These are phyloP conservation scores for Talaromyces stipitatus DNA, from an alignment of 495 filamentous ascomycete genomes.

Conservation along the genomic window DNA sequence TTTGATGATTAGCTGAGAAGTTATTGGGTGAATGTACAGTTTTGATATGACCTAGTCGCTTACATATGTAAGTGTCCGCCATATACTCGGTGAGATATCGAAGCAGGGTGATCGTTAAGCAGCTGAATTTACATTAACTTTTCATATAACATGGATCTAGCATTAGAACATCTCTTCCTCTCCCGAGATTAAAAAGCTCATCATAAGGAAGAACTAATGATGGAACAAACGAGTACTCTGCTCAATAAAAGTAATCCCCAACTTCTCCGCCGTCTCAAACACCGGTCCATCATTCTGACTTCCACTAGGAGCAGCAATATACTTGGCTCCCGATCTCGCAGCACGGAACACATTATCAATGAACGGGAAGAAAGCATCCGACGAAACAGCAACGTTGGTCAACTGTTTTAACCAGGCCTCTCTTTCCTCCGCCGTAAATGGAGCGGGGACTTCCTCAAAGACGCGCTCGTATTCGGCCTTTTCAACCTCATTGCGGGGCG, in stretches of 20 bases:
- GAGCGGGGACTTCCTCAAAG: slow-evolving; percentile 83
- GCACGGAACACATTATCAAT: slow-evolving; percentile 95
- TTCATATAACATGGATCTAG: neutral
- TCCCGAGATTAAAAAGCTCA: neutral
- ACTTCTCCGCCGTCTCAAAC: slow-evolving; percentile 86
- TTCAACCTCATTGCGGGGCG: slow-evolving; percentile 68
- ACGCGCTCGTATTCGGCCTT: slow-evolving; percentile 76
- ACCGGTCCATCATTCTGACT: slow-evolving; percentile 89
- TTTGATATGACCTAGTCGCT: too few relatives aligned
- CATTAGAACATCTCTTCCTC: neutral
- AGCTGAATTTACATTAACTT: too few relatives aligned
- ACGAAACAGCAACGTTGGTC: slow-evolving; percentile 74
- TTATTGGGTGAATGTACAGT: too few relatives aligned
- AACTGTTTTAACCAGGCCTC: slow-evolving; percentile 75
- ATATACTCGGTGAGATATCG: too few relatives aligned
- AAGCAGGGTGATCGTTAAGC: too few relatives aligned
- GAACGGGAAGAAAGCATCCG: slow-evolving; percentile 98
- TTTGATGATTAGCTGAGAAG: too few relatives aligned
- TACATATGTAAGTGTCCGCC: too few relatives aligned
- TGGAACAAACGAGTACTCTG: slow-evolving; percentile 84
- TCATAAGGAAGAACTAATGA: slow-evolving; percentile 45
- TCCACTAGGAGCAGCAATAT: slow-evolving; percentile 85
- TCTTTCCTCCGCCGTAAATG: slow-evolving; percentile 79
- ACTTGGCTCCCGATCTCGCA: slow-evolving; percentile 82
- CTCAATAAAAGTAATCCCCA: slow-evolving; percentile 86